Percentiles rank a stretch among this genome's conserved stretches.
phyloP scores from a whole-genome alignment of 1,284 basidiomycete species.

The Lentinus polychrous region DNA sequence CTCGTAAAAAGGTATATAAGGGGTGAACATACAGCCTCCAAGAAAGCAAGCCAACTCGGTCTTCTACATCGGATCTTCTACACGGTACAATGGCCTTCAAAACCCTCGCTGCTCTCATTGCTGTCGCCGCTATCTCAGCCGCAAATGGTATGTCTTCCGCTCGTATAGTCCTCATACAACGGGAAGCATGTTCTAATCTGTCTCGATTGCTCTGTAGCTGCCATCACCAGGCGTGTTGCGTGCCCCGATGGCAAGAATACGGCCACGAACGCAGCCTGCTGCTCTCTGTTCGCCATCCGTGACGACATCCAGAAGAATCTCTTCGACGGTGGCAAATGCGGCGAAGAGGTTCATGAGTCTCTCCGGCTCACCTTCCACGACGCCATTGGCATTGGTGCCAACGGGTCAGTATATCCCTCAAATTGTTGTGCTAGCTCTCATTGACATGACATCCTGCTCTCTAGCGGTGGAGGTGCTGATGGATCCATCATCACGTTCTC shows the following conservation, averaged over 20 bases:
- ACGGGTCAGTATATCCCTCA: not conserved
- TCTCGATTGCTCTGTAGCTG: not conserved
- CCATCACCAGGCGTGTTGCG: conserved; percentile 6
- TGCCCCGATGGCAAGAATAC: conserved; percentile 13
- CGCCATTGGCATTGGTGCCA: conserved; percentile 3
- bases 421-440: conserved; percentile 1
- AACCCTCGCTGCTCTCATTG: conserved; percentile 7
- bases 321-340: conserved; percentile 4
- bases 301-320: conserved; percentile 6
- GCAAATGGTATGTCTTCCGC: conserved; percentile 10
- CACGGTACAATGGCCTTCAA: conserved; percentile 11
- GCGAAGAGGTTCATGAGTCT: conserved; percentile 4
- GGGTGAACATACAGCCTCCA: not conserved
- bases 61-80: not conserved
- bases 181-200: no score
- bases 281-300: conserved; percentile 4
- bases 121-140: conserved; percentile 6
- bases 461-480: conserved; percentile 5
- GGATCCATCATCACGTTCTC: conserved; percentile 13
- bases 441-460: not conserved
- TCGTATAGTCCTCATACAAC: not conserved
- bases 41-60: conserved; percentile 8
- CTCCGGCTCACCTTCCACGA: conserved; percentile 8
- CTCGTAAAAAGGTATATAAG: conserved; percentile 7
- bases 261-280: conserved; percentile 24